Evolutionary conservation across 139 green algal genomes (phyloP), one percentile per base, ranked within the genome.

Genomic region (Coelastrella sp.): DNA sequence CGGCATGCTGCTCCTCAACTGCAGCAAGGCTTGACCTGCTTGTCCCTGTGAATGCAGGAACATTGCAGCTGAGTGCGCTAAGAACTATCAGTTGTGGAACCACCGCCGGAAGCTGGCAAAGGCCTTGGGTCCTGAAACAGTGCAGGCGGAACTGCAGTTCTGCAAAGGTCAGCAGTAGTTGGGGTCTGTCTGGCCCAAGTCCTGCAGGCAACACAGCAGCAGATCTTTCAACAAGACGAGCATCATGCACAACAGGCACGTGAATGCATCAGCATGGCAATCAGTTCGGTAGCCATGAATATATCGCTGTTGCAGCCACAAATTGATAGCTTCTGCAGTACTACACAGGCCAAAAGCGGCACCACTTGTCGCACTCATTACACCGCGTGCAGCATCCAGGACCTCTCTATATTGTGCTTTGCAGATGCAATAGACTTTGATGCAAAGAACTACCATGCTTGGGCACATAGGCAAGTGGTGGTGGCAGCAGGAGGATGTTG

Each of bases 31-130:
- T 73, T 73, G 14, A 17, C 65, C 14, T 15, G 65, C 14, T 73
- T 17, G 65, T 73, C 65, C 65, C 65, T 49, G 35, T 49, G 35
- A 5, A 7, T 70, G 17, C 88, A 88, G 89, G 89, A 35, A 61
- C 11, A 59, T 92, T 25, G 89, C 79, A 61, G 73, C 84, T 74
- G 91, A 94, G 49, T 92, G 91, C 78, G 90, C 91, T 58, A 99
- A 99, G 89, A 99, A 99, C 94, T 99, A 99, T 87, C 97, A 99
- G 93, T 92, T 99, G 60, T 99, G 97, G 97, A 98, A 98, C 85
- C 92, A 98, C 92, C 91, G 96, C 9, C 84, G 95, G 35, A 95
- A 96, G 56, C 90, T 95, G 12, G 92, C 92, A 4, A 57, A 95
- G 63, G 82, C 90, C n/a, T 81, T 94, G 65, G 93, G 95, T 1